A percentile compares a stretch with the other conserved stretches of the same genome.
phyloP scores from a whole-genome alignment of 345 rosid genomes.

The Corymbia maculata region DNA sequence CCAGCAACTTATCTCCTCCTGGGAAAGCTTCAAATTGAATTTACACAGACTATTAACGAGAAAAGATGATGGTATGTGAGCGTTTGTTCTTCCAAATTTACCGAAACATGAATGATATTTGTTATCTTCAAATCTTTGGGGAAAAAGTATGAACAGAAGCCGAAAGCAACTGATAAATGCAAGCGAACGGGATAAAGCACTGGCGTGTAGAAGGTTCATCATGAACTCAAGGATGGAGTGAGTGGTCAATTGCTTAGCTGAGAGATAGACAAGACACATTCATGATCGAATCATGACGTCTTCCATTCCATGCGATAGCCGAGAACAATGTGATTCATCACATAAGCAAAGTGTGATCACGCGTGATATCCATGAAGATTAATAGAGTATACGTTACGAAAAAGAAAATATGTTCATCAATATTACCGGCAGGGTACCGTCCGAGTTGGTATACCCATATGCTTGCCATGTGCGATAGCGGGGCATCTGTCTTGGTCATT shows the following conservation, averaged over 20 bases:
- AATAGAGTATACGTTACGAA: neutral
- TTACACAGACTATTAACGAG: neutral
- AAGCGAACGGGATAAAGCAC: neutral
- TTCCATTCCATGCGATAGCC: neutral
- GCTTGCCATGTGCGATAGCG: neutral
- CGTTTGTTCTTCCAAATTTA: neutral
- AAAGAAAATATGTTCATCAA: neutral
- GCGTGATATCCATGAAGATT: neutral
- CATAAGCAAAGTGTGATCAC: neutral
- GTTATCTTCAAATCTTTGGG: neutral
- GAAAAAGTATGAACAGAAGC: neutral
- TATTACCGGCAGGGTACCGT: neutral
- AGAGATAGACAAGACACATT: rapidly evolving
- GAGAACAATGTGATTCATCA: neutral
- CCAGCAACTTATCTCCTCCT: neutral
- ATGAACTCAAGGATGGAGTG: neutral
- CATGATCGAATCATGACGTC: neutral
- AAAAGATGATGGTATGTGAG: neutral
- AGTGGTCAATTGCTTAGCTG: neutral
- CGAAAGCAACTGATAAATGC: neutral
- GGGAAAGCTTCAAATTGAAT: neutral
- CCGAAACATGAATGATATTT: neutral
- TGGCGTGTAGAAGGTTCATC: neutral
- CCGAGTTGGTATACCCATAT: neutral
- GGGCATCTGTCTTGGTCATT: neutral